Evolutionary conservation across 2,329 filamentous ascomycete genomes (phyloP).

Genomic region (Neophaeococcomyces mojaviensis): DNA sequence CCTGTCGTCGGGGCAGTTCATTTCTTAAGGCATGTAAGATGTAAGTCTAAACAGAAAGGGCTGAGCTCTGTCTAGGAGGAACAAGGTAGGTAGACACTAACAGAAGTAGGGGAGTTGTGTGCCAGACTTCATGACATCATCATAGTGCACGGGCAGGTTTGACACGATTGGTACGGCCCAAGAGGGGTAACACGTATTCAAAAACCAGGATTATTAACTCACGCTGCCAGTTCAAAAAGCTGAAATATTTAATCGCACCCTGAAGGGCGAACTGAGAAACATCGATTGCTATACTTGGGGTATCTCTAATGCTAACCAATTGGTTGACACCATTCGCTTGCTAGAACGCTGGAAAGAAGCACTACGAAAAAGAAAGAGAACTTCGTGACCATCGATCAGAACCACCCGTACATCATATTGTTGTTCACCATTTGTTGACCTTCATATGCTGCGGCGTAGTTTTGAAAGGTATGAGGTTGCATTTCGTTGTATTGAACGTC

Average conservation of each 20-base stretch:
- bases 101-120: too few species aligned
- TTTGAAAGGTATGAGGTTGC: not conserved
- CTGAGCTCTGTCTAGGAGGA: too few species aligned
- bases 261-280: not conserved
- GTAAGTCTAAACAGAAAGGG: too few species aligned
- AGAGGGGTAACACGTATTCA: constrained; percentile 8
- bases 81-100: too few species aligned
- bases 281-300: not conserved
- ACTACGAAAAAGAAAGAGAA: not conserved
- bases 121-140: too few species aligned
- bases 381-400: not conserved
- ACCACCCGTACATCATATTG: constrained; percentile 1
- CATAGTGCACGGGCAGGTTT: too few species aligned
- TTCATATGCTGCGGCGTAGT: not conserved
- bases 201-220: too few species aligned
- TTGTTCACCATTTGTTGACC: constrained; percentile 1
- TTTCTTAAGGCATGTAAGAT: too few species aligned
- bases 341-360: constrained; percentile 1
- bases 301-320: not conserved
- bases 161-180: too few species aligned
- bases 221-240: too few species aligned
- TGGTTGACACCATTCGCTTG: not conserved
- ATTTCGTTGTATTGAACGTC: not conserved
- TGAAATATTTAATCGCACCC: too few species aligned
- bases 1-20: too few species aligned